Conservation (phyloP, 2,329 filamentous ascomycete species). For the Atkinsonella hypoxylon region DNA sequence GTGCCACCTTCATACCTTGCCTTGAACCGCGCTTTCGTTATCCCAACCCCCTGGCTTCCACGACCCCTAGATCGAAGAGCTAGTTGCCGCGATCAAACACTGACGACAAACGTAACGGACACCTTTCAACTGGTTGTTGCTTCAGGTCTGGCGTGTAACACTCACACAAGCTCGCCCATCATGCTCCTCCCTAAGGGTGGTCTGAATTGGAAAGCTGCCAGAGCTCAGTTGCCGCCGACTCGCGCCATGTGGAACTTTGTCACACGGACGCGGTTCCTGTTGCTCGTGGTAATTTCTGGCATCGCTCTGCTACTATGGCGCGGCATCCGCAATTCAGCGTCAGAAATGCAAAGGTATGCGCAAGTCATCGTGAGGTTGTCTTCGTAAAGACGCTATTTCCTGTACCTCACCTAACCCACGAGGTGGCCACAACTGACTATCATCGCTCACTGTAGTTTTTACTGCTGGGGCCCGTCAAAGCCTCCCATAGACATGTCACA, state of each 20-base stretch:
- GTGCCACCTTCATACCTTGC: not conserved
- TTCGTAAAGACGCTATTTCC: not conserved
- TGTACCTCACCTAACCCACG: not conserved
- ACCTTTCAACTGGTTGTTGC: not conserved
- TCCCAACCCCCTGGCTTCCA: not conserved
- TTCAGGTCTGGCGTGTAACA: constrained; percentile 3
- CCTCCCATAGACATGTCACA: constrained; percentile 91
- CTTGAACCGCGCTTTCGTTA: constrained; percentile 3
- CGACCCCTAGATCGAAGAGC: constrained; percentile 11
- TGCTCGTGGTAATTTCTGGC: constrained; percentile 58
- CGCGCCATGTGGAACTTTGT: constrained; percentile 59
- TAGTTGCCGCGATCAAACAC: not conserved
- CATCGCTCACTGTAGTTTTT: constrained; percentile 52
- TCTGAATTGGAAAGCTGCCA: constrained; percentile 85
- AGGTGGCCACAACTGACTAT: constrained; percentile 6
- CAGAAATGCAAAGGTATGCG: constrained; percentile 80
- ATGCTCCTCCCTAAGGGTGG: constrained; percentile 91
- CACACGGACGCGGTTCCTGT: constrained; percentile 65
- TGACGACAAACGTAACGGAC: not conserved
- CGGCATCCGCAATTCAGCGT: constrained; percentile 66
- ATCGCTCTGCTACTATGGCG: constrained; percentile 78
- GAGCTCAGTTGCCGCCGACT: constrained; percentile 63
- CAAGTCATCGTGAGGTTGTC: not conserved
- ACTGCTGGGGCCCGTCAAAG: constrained; percentile 92
- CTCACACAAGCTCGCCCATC: constrained; percentile 17